phyloP scores from a whole-genome alignment of 345 rosid genomes.

The Euphorbia peplus region DNA sequence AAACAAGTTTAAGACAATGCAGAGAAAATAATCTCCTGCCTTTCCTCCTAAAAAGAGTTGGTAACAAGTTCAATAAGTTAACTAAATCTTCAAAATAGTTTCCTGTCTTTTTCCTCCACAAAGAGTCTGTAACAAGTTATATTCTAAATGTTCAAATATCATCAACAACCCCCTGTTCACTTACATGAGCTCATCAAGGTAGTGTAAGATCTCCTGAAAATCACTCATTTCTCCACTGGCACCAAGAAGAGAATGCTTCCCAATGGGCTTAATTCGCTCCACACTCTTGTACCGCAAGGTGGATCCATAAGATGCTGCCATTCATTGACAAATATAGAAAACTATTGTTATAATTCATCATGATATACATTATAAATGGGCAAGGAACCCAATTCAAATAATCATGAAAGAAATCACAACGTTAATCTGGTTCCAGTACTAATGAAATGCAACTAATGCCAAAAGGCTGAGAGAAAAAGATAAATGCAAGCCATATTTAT shows the following conservation, averaged over 20 bases:
- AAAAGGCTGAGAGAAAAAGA: not conserved
- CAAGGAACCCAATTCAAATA: not conserved
- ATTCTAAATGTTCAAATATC: not conserved
- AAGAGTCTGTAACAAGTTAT: not conserved
- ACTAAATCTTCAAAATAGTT: not conserved
- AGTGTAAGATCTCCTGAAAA: constrained; percentile 86
- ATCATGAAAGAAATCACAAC: not conserved
- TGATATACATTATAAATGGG: not conserved
- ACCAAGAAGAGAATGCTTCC: constrained; percentile 94
- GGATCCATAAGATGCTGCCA: constrained; percentile 90
- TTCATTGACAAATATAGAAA: not conserved
- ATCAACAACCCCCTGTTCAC: constrained; percentile 10
- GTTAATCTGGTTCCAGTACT: not conserved
- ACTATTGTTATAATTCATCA: not conserved
- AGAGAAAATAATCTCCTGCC: not conserved
- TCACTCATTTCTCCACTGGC: constrained; percentile 97
- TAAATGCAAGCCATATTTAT: not conserved
- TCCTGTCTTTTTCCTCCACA: not conserved
- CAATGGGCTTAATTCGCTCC: constrained; percentile 79
- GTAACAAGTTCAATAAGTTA: not conserved
- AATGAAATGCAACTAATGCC: not conserved
- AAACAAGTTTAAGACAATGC: constrained; percentile 12
- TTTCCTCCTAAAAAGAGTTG: not conserved
- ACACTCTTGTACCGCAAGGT: constrained; percentile 89
- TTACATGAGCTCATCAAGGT: constrained; percentile 93